Base-by-base conservation (phyloP, 2,329 filamentous ascomycete species). In the Cryphonectria radicalis region DNA sequence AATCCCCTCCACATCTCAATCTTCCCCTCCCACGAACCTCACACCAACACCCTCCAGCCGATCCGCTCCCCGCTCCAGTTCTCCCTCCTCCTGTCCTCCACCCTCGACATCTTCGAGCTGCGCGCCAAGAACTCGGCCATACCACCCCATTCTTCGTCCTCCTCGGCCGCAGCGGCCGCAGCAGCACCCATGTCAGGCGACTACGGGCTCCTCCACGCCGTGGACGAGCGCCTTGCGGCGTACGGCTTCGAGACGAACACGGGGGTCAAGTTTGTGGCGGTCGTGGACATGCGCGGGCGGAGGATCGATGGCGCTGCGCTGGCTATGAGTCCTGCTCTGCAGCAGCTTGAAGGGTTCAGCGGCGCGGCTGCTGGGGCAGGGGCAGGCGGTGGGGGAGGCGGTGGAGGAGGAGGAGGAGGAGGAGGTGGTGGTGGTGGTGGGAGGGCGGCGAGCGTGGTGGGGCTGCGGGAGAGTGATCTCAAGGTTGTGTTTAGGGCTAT, bases 231-330 rank as follows among this genome's bases (percentile, higher is more conserved):
- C 37, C 87, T 98, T 63, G 94, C 95, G 50, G 92, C 94, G 75
- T 99, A 98, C 84, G 96, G 96, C 77, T 98, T 93, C 90, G 89
- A 98, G 81, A 98, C 96, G 70, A 98, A 97, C 82, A 98, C 96
- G 37, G 94, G 94, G 57, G 90, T 97, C 74, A 95, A 95, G 79
- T 91, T 99, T 78, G 90, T 98, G 46, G 91, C 94, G 74, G 89
- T 98, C 4, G 92, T 98, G 42, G 95, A 99, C 82, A 94, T 97
- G 88, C 90, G 94, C 75, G 95, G 94, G 1, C 85, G 92, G 32
- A 83, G 87, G 66, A 82, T 85, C 68, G 82, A 81, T 66, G 78
- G 71, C 4, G 70, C 72, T 3, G 76, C 13, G 65, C 75, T 73
- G 63, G 75, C 69, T 4, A 74, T 70, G 68, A 35, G 59, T 40